These are phyloP conservation scores for Camelina sativa DNA, from an alignment of 345 rosid species.

Conservation along the genomic window DNA sequence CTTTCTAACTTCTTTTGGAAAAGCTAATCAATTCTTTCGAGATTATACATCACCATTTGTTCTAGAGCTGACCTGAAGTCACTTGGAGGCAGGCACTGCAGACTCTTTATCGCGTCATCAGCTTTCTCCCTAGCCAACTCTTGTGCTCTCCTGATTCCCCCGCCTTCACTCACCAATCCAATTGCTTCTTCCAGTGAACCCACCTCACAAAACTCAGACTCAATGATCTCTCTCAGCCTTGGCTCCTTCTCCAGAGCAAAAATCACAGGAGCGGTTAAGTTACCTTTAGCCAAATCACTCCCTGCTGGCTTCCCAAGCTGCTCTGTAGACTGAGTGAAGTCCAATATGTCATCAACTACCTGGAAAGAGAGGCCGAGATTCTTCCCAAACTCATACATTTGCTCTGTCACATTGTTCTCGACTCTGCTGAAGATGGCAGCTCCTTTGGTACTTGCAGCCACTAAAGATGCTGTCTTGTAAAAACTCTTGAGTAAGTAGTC, in stretches of 20 bases:
- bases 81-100: constrained; percentile 62
- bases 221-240: constrained; percentile 75
- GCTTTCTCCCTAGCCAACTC: constrained; percentile 79
- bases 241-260: constrained; percentile 76
- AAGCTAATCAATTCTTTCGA: constrained; percentile 70
- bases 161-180: constrained; percentile 60
- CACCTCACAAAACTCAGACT: constrained; percentile 73
- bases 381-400: constrained; percentile 74
- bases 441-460: constrained; percentile 86
- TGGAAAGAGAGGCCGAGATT: constrained; percentile 86
- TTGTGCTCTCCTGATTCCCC: constrained; percentile 65
- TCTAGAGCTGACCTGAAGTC: constrained; percentile 62
- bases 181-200: constrained; percentile 75
- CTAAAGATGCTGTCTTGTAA: constrained; percentile 83
- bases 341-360: constrained; percentile 80
- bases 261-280: constrained; percentile 85
- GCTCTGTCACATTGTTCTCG: constrained; percentile 42
- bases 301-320: constrained; percentile 89
- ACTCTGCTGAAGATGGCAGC: constrained; percentile 78
- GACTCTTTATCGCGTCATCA: constrained; percentile 60
- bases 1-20: constrained; percentile 7
- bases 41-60: constrained; percentile 83
- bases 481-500: constrained; percentile 82
- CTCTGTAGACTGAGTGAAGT: constrained; percentile 82
- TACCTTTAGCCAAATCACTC: constrained; percentile 77